A percentile compares a stretch with the other conserved stretches of the same genome.
Evolutionary conservation across 495 filamentous ascomycete species (phyloP).

Genomic region (Bathelium albidoporum): DNA sequence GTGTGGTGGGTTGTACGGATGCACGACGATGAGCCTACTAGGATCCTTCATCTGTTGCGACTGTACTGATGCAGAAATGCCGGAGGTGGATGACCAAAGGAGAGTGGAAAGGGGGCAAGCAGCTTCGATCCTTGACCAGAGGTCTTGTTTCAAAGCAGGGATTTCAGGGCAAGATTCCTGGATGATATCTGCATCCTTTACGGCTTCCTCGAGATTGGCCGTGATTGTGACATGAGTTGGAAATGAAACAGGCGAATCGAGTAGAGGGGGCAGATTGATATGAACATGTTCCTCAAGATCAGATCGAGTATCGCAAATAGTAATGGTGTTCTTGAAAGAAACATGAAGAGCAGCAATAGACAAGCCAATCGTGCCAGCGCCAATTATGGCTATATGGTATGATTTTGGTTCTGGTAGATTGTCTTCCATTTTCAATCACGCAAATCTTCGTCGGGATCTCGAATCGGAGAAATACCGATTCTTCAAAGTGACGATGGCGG

Average conservation of each 20-base stretch:
- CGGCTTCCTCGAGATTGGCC: constrained; percentile 32
- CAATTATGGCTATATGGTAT: constrained; percentile 39
- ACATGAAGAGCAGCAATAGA: constrained; percentile 50
- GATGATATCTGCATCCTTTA: constrained; percentile 39
- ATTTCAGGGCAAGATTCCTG: constrained; percentile 52
- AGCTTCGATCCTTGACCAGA: constrained; percentile 41
- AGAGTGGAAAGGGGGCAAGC: constrained; percentile 32
- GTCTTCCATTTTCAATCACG: not conserved
- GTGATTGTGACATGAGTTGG: constrained; percentile 27
- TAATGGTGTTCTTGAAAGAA: constrained; percentile 32
- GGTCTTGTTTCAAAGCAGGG: constrained; percentile 37
- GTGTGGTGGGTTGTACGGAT: constrained; percentile 56
- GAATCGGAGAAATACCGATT: not conserved
- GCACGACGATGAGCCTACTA: constrained; percentile 43
- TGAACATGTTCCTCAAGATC: constrained; percentile 39
- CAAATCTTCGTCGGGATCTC: not conserved
- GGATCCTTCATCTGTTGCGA: constrained; percentile 31
- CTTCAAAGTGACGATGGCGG: not conserved
- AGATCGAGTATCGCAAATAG: constrained; percentile 44
- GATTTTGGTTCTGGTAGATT: not conserved
- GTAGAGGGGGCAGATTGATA: constrained; percentile 18
- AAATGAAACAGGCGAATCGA: constrained; percentile 11
- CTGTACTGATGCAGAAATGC: constrained; percentile 45
- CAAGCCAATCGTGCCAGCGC: constrained; percentile 50
- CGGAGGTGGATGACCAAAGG: constrained; percentile 49